Evolutionary conservation across 208 protist species (phyloP).

Genomic region (Tetramitus jugosus): DNA sequence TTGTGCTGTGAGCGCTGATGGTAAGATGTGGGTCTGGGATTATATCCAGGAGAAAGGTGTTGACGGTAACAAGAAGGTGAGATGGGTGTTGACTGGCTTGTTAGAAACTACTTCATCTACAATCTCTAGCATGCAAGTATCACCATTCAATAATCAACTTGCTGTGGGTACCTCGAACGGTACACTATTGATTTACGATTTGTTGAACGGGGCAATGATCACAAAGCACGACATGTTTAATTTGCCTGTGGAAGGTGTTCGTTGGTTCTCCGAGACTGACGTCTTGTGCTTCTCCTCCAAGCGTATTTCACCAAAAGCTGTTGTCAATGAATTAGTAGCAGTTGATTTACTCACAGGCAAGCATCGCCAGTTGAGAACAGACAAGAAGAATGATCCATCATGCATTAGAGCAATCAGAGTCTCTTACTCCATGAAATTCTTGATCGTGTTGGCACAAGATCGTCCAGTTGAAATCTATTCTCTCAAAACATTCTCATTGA

Average conservation of each 20-base stretch:
- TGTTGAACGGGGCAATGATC: not conserved
- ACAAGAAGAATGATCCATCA: not conserved
- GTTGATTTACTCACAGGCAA: not conserved
- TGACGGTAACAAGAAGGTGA: not conserved
- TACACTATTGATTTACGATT: not conserved
- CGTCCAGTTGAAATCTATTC: constrained; percentile 14
- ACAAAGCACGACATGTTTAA: constrained; percentile 8
- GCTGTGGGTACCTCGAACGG: constrained; percentile 13
- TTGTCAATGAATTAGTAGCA: not conserved
- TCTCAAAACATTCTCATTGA: not conserved
- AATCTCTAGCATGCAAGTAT: not conserved
- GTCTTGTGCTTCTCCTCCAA: not conserved
- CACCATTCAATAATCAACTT: not conserved
- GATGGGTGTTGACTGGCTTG: constrained; percentile 6
- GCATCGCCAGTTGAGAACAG: not conserved
- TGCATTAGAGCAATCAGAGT: not conserved
- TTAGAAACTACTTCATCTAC: not conserved
- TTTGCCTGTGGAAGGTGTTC: not conserved
- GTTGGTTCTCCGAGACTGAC: not conserved
- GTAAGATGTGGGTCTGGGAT: not conserved
- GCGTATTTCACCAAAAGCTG: not conserved
- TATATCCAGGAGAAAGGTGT: not conserved
- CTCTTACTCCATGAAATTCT: not conserved
- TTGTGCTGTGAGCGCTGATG: not conserved
- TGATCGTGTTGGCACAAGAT: not conserved